Evolutionary conservation across 2,329 filamentous ascomycete species (phyloP), one percentile per base, ranked within the genome.

Genomic region (Colletotrichum liaoningense): DNA sequence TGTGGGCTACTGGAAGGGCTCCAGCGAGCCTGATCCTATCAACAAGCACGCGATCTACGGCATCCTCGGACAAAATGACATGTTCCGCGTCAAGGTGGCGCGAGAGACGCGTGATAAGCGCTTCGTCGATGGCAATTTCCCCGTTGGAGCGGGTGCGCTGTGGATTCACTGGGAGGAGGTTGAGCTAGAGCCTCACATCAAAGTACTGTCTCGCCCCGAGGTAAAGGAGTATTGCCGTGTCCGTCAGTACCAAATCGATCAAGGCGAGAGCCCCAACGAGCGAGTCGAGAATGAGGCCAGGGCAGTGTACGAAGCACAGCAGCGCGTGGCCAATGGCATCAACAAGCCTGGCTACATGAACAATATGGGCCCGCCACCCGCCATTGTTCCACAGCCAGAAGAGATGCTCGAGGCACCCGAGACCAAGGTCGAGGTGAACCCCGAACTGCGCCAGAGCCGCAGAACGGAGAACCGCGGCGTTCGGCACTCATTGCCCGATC

Each of bases 131-230:
- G 90, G 89, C 46, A 92, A 92, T 78, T 92, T 91, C 67, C 91
- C 91, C 0, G 80, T 80, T 2, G 90, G 90, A 1, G 88, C 90
- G 1, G 90, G 90, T 14, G 89, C 88, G 1, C 79, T 92, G 1
- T 92, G 90, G 90, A 89, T 92, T 49, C 82, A 86, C 6, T 92
- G 90, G 74, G 89, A 92, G 16, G 89, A 92, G 63, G 88, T 91
- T 12, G 85, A 87, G 42, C 88, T 92, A 28, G 86, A 92, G 28
- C 83, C 85, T 1, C 89, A 92, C 62, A 82, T 93, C 0, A 79
- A 83, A n/a, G 76, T 81, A 1, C 80, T 92, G 1, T 85, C 80
- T 4, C 82, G 90, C 11, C 83, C 85, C 1, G 90, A 92, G 75
- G 84, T 92, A 62, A 92, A 92, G 79, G 90, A 92, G 77, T 92